phyloP scores from a whole-genome alignment of 495 filamentous ascomycete genomes.

The Bombardia bombarda region DNA sequence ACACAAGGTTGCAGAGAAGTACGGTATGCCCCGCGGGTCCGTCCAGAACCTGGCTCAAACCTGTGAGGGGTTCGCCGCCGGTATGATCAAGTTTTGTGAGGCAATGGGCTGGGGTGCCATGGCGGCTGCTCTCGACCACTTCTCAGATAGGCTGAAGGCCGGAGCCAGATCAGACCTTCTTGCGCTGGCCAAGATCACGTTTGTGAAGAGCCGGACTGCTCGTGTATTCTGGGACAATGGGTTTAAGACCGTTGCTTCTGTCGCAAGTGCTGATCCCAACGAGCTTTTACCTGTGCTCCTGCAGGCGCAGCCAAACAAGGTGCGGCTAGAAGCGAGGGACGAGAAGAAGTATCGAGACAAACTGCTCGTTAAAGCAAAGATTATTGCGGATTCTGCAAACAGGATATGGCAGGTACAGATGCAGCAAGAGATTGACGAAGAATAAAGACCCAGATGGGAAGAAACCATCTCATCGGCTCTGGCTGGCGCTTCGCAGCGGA shows the following conservation, averaged over 20 bases:
- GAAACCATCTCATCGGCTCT: too few relatives aligned
- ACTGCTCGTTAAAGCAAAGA: conserved; percentile 56
- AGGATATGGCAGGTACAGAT: conserved; percentile 55
- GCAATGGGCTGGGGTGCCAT: conserved; percentile 69
- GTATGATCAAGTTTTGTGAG: conserved; percentile 69
- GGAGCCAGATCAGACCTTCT: conserved; percentile 68
- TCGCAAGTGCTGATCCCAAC: conserved; percentile 60
- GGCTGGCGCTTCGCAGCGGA: too few relatives aligned
- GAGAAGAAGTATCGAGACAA: conserved; percentile 57
- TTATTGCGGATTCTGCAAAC: conserved; percentile 63
- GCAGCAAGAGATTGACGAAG: conserved; percentile 35
- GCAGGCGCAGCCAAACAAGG: conserved; percentile 60
- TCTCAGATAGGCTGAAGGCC: conserved; percentile 64
- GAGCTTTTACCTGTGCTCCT: conserved; percentile 63
- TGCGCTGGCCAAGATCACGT: conserved; percentile 65
- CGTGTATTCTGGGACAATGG: conserved; percentile 73
- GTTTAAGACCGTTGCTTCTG: conserved; percentile 54
- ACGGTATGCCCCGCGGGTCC: conserved; percentile 58
- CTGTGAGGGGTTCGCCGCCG: conserved; percentile 71
- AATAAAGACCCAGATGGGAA: too few relatives aligned
- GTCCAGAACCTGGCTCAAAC: conserved; percentile 68
- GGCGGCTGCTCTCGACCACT: conserved; percentile 69
- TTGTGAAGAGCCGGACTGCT: conserved; percentile 71
- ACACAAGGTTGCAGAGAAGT: conserved; percentile 59
- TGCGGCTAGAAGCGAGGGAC: conserved; percentile 49